Evolutionary conservation across 805 yeast genomes (phyloP).

Genomic region (Yueomyces sinensis): DNA sequence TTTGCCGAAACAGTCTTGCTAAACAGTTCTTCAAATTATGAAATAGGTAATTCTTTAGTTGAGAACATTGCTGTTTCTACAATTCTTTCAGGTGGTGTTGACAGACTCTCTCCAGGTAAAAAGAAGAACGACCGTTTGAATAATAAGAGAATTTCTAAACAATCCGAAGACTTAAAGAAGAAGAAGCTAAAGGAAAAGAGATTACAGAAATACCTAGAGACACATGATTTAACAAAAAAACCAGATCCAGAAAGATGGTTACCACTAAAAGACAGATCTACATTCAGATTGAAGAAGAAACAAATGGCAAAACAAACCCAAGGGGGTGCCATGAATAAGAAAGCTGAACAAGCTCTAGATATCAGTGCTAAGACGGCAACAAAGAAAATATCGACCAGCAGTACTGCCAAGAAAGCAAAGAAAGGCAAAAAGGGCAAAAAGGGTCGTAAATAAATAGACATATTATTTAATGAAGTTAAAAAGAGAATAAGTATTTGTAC

Average conservation of each 20-base stretch:
- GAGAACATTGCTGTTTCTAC: constrained; percentile 11
- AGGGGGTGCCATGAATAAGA: constrained; percentile 43
- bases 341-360: constrained; percentile 21
- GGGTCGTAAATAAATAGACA: constrained; percentile 11
- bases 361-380: constrained; percentile 13
- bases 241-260: constrained; percentile 81
- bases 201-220: constrained; percentile 10
- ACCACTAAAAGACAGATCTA: constrained; percentile 73
- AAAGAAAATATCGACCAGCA: constrained; percentile 3
- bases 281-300: constrained; percentile 65
- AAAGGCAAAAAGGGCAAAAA: constrained; percentile 12
- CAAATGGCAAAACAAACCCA: constrained; percentile 39
- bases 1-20: constrained; percentile 2
- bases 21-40: constrained; percentile 5
- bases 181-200: constrained; percentile 11
- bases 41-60: constrained; percentile 9
- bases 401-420: constrained; percentile 1
- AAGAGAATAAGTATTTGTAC: too few relatives aligned
- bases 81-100: constrained; percentile 10
- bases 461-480: too few relatives aligned
- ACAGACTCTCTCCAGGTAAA: constrained; percentile 8
- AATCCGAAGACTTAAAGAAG: constrained; percentile 1
- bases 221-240: constrained; percentile 20
- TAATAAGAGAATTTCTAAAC: not conserved
- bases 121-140: not conserved